phyloP scores from a whole-genome alignment of 2,329 filamentous ascomycete genomes.

The Podosphaera aphanis region DNA sequence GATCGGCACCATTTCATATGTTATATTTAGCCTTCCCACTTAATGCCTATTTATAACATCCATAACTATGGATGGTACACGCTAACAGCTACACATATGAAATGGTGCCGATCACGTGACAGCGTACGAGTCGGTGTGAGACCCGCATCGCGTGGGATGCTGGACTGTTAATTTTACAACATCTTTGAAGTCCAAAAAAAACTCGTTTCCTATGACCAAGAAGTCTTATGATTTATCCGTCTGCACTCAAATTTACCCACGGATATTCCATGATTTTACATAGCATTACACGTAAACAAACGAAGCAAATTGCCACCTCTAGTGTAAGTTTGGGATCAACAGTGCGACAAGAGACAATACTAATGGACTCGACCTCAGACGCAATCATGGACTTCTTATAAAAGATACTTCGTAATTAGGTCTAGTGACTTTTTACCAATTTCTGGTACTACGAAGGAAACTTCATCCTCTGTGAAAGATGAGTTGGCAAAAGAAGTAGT shows the following conservation, averaged over 20 bases:
- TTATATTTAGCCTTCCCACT: no score
- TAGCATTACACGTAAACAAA: background rate
- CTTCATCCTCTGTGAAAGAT: constrained; percentile 9
- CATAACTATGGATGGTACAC: no score
- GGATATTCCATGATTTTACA: background rate
- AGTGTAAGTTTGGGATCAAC: background rate
- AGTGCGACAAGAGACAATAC: background rate
- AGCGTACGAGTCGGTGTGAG: no score
- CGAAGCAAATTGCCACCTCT: background rate
- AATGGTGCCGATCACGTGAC: no score
- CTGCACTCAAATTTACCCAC: background rate
- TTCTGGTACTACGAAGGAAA: constrained; percentile 5
- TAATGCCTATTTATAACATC: no score
- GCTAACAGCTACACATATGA: no score
- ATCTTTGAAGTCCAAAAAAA: no score
- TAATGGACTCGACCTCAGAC: constrained; percentile 10
- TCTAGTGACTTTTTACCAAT: constrained; percentile 1
- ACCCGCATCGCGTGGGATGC: no score
- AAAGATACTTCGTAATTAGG: constrained; percentile 2
- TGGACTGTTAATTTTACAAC: no score
- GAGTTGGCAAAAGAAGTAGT: constrained; percentile 13
- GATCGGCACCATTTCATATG: no score
- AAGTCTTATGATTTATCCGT: background rate
- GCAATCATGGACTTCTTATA: constrained; percentile 10
- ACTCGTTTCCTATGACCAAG: no score